Evolutionary conservation across 129 eudicot species (phyloP).

Genomic region (Saussurea involucrata): DNA sequence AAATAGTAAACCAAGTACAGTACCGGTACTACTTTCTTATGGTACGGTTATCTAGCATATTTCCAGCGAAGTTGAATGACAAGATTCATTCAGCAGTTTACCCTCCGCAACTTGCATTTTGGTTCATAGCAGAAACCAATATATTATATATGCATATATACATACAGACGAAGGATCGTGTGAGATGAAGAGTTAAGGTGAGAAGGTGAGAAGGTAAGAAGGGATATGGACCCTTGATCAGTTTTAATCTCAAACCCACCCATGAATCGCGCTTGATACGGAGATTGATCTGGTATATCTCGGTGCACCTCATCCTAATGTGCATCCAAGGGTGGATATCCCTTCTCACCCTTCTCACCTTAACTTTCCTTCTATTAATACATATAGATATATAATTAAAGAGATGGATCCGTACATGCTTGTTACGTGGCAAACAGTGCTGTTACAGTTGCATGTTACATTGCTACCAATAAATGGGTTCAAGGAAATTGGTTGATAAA

Average conservation of each 20-base stretch:
- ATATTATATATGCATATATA: too few relatives aligned
- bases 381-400: not conserved
- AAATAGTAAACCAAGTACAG: conserved; percentile 4
- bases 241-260: too few relatives aligned
- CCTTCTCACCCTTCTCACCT: too few relatives aligned
- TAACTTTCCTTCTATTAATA: too few relatives aligned
- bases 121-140: not conserved
- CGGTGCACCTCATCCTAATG: too few relatives aligned
- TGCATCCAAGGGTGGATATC: too few relatives aligned
- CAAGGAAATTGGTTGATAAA: conserved; percentile 15
- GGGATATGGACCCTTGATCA: too few relatives aligned
- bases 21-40: not conserved
- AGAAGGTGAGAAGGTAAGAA: too few relatives aligned
- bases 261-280: too few relatives aligned
- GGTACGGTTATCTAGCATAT: not conserved
- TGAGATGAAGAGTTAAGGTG: too few relatives aligned
- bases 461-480: conserved; percentile 32
- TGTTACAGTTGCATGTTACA: conserved; percentile 59
- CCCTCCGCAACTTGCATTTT: not conserved
- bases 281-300: too few relatives aligned
- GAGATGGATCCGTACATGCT: conserved; percentile 45
- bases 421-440: conserved; percentile 72
- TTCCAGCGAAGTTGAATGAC: not conserved
- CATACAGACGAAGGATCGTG: too few relatives aligned
- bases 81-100: not conserved